Evolutionary conservation across 129 eudicot species (phyloP).

Genomic region (Artemisia argyi): DNA sequence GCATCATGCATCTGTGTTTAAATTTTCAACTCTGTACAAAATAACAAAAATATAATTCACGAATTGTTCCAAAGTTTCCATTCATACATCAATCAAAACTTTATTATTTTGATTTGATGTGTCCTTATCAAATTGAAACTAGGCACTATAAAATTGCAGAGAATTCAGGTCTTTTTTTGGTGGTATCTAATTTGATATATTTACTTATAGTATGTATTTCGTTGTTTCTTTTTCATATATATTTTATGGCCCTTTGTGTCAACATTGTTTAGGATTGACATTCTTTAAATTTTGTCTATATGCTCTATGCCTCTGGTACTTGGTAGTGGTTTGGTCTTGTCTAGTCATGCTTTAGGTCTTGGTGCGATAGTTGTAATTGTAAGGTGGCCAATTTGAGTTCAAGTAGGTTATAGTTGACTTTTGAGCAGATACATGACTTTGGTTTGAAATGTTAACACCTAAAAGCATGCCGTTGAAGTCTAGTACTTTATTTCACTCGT

Average conservation of each 20-base stretch:
- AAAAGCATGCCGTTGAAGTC: not conserved
- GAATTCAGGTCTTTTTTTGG: constrained; percentile 40
- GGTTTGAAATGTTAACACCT: not conserved
- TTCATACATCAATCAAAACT: constrained; percentile 26
- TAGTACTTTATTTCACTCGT: not conserved
- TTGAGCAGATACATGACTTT: no score
- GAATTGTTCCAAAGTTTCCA: constrained; percentile 16
- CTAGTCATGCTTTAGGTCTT: constrained; percentile 2
- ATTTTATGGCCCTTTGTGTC: constrained; percentile 10
- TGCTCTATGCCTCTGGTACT: constrained; percentile 8
- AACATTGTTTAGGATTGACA: constrained; percentile 14
- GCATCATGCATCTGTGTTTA: not conserved
- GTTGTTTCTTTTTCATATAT: constrained; percentile 24
- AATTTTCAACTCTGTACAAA: constrained; percentile 6
- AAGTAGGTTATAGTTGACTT: not conserved
- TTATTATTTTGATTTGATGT: constrained; percentile 40
- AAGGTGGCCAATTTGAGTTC: constrained; percentile 3
- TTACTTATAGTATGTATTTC: constrained; percentile 21
- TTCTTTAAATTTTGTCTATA: constrained; percentile 21
- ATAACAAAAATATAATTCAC: not conserved
- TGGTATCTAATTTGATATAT: constrained; percentile 34
- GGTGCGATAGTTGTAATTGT: not conserved
- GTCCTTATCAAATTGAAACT: constrained; percentile 37
- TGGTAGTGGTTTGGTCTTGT: constrained; percentile 14
- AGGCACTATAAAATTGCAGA: constrained; percentile 32